These are phyloP conservation scores for Penicillium cosmopolitanum DNA, from an alignment of 495 filamentous ascomycete genomes.

Conservation along the genomic window DNA sequence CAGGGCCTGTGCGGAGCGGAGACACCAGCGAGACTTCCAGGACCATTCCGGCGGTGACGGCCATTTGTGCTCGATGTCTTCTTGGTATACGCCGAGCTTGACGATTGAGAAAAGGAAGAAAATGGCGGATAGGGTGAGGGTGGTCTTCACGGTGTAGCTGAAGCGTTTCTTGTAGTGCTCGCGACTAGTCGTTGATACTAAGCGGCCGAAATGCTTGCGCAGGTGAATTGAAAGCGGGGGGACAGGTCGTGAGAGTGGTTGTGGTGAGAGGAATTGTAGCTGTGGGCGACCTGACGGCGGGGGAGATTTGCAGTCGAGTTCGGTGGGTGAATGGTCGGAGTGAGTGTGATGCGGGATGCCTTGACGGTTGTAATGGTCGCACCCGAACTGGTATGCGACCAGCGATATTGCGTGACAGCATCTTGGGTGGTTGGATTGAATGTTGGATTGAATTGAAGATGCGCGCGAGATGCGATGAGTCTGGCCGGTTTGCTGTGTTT, in stretches of 20 bases:
- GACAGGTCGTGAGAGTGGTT: slow-evolving; percentile 39
- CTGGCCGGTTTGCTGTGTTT: slow-evolving; percentile 19
- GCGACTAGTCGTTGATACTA: slow-evolving; percentile 76
- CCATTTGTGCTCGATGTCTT: slow-evolving; percentile 71
- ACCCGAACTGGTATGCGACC: slow-evolving; percentile 38
- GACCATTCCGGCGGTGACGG: slow-evolving; percentile 78
- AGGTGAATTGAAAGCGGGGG: slow-evolving; percentile 46
- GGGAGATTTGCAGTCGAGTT: slow-evolving; percentile 53
- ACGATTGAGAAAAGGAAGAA: slow-evolving; percentile 55
- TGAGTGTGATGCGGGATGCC: slow-evolving; percentile 5
- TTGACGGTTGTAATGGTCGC: slow-evolving; percentile 18
- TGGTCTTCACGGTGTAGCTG: slow-evolving; percentile 60
- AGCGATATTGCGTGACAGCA: slow-evolving; percentile 25
- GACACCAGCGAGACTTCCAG: slow-evolving; percentile 61
- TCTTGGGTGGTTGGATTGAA: not conserved
- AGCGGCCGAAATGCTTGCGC: slow-evolving; percentile 62
- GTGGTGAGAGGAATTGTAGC: slow-evolving; percentile 72
- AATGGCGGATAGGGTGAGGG: slow-evolving; percentile 57
- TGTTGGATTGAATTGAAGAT: not conserved
- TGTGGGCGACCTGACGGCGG: slow-evolving; percentile 65
- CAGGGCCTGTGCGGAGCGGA: slow-evolving; percentile 58
- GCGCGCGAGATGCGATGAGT: not conserved
- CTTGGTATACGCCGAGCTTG: slow-evolving; percentile 63
- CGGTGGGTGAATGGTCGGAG: slow-evolving; percentile 52
- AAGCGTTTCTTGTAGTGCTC: slow-evolving; percentile 67